Evolutionary conservation across 2,329 filamentous ascomycete species (phyloP), one percentile per base, ranked within the genome.

Genomic region (Helicocarpus griseus): DNA sequence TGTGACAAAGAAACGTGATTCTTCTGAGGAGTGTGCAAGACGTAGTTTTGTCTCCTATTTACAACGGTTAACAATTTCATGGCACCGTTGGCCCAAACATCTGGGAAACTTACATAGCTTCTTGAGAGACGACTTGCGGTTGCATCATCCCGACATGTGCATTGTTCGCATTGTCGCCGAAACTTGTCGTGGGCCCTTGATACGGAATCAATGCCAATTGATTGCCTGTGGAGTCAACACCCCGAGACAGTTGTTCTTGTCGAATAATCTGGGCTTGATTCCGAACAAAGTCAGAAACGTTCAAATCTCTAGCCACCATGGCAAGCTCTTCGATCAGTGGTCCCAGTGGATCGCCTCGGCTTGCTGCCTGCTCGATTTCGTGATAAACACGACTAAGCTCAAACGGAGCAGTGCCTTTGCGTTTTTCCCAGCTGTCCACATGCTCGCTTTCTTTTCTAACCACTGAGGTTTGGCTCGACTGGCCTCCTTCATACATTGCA

Each of bases 321-420:
- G 43, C 53, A 47, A 67, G 59, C 35, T 64, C 64, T 44, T 61
- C 54, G 22, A 67, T 58, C 5, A 66, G 58, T 11, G 44, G 56
- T 17, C 62, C 61, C 22, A 66, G 53, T 11, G 61, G 53, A 22
- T 64, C 60, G 14, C 61, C 61, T 9, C 57, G 58, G 41, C 58
- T 60, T 26, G 58, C 61, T 17, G 64, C 62, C 40, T 60, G 57
- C 52, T 66, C 63, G 14, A 66, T 66, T 21, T 57, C 60, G 26
- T 54, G 57, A 49, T 67, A 65, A 26, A 67, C 36, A n/a, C 53
- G 52, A 21, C 55, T 57, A 49, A 68, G 53, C 11, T 63, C 59
- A 6, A 54, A 43, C 5, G 58, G 56, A 21, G 57, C 45, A 22
- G 51, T 40, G 19, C 52, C 54, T 5, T 31, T 49, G 13, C 53